Evolutionary conservation across 2,329 filamentous ascomycete species (phyloP), one percentile per base, ranked within the genome.

Genomic region (Penicillium corylophilum): DNA sequence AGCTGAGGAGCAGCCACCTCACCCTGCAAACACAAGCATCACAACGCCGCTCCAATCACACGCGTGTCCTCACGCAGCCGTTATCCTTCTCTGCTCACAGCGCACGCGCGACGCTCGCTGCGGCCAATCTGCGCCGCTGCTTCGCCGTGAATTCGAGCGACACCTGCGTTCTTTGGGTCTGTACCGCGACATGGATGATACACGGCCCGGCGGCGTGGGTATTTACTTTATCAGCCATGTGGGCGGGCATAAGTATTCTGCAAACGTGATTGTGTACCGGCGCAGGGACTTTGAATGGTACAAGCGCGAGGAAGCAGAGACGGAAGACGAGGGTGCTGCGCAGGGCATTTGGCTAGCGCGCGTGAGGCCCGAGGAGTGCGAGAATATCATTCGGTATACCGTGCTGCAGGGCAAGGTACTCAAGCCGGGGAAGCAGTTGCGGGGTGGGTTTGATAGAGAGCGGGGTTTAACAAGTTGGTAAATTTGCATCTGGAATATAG

Each of bases 171-270:
- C 89, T 1, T 77, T 95, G 12, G 92, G 91, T 0, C 75, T 99
- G 18, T 92, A 88, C 71, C 85, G 94, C 26, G 93, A 97, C 68
- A 75, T 94, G 42, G 85, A 95, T 67, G 94, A 99, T 69, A 86
- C 91, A 70, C 78, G 94, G 51, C 90, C 92, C 0, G 93, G 93
- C 10, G 94, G 94, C 12, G 93, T 96, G 5, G 93, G 90, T 0
- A 89, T 99, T 59, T 96, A 96, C 75, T 97, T 96, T 69, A 95
- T 97, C 67, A 93, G 86, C 61, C 94, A 99, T 67, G 91, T 96
- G 2, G 94, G 94, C 24, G 94, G 94, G 0, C 94, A 99, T 77
- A 96, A 96, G 76, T 97, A 95, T 74, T 86, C 87, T 42, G 94
- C 94, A 24, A 99, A 99, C 65, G 84, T 97, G 62, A 89, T 99